phyloP scores from a whole-genome alignment of 2,329 filamentous ascomycete genomes.

The Phyllosticta paracitricarpa region DNA sequence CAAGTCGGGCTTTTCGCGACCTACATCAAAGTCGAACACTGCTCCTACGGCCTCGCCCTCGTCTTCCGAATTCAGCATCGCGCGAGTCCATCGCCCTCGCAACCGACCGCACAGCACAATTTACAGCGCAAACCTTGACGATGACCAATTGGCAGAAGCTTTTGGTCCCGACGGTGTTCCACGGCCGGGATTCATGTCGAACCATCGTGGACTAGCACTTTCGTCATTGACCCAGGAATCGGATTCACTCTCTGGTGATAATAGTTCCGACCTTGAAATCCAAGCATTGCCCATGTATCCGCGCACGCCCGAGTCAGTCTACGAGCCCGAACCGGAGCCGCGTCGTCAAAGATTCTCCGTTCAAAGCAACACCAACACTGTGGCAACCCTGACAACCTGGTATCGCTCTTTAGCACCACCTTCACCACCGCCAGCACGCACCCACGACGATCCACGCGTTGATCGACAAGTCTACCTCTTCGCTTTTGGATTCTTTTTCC shows the following conservation, averaged over 20 bases:
- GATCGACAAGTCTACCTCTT: conserved; percentile 7
- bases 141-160: neutral
- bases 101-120: conserved; percentile 8
- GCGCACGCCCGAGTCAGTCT: neutral
- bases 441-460: neutral
- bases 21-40: neutral
- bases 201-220: neutral
- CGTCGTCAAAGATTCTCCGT: neutral
- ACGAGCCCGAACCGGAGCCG: neutral
- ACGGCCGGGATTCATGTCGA: neutral
- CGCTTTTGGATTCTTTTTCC: conserved; percentile 2
- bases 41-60: conserved; percentile 2
- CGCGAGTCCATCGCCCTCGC: conserved; percentile 4
- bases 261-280: neutral
- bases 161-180: neutral
- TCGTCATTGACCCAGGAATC: neutral
- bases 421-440: neutral
- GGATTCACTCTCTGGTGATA: neutral
- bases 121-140: conserved; percentile 4
- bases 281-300: neutral
- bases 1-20: neutral
- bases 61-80: conserved; percentile 9
- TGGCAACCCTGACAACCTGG: neutral
- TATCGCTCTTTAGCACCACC: neutral
- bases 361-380: neutral